phyloP scores from a whole-genome alignment of 441 rosid genomes.

The Dalechampia spathulata region DNA sequence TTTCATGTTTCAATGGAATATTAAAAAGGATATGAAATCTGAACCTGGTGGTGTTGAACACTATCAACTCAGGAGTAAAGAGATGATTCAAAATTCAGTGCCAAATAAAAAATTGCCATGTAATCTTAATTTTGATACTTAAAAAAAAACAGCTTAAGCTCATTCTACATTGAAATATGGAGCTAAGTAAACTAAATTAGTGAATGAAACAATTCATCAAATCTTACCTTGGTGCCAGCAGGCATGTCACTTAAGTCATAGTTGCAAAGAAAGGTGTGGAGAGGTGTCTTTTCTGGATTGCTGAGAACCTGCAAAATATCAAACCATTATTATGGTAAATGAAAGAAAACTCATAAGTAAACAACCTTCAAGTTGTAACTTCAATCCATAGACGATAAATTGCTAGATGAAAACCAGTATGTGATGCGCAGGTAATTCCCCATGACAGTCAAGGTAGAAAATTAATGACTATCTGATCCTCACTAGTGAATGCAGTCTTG shows the following conservation, averaged over 20 bases:
- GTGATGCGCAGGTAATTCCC: background rate
- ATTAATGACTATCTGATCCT: background rate
- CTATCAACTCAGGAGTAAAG: too few species aligned
- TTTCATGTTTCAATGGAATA: too few species aligned
- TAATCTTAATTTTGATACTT: background rate
- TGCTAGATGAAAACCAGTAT: background rate
- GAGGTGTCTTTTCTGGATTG: conserved; percentile 97
- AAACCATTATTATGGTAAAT: conserved; percentile 21
- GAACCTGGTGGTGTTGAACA: too few species aligned
- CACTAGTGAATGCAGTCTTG: background rate
- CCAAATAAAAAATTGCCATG: conserved; percentile 7
- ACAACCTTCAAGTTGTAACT: conserved; percentile 2
- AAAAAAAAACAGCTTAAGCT: conserved; percentile 1
- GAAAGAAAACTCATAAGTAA: conserved; percentile 8
- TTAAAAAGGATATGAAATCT: too few species aligned
- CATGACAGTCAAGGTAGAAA: background rate
- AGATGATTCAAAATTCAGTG: too few species aligned
- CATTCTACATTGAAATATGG: background rate
- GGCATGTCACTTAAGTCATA: conserved; percentile 98
- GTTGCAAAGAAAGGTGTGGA: conserved; percentile 91
- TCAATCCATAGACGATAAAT: background rate
- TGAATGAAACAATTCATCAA: background rate
- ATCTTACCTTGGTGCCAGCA: conserved; percentile 77
- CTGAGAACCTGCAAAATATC: conserved; percentile 66
- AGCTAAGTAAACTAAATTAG: background rate